Percentiles rank a stretch among this genome's conserved stretches.
phyloP scores from a whole-genome alignment of 2,329 filamentous ascomycete species.

The Aspergillus tanneri region DNA sequence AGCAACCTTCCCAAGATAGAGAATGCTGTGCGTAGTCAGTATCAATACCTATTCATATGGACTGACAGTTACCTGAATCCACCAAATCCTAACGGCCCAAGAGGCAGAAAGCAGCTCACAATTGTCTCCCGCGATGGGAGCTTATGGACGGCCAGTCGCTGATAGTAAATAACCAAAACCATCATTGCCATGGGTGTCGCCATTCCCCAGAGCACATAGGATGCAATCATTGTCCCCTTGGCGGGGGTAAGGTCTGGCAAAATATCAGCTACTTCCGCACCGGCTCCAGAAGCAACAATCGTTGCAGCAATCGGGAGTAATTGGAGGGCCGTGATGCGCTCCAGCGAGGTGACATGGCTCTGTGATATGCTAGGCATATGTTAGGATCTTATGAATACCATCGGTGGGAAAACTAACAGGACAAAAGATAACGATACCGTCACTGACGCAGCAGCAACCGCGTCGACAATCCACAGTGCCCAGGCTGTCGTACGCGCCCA shows the following conservation, averaged over 20 bases:
- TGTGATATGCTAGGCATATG: constrained; percentile 36
- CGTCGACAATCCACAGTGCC: constrained; percentile 53
- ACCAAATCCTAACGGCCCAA: constrained; percentile 66
- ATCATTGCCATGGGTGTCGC: constrained; percentile 61
- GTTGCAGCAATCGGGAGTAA: constrained; percentile 66
- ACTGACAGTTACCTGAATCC: constrained; percentile 52
- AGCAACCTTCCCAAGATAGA: constrained; percentile 50
- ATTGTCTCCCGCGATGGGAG: constrained; percentile 66
- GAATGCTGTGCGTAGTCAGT: constrained; percentile 39
- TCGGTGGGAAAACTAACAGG: constrained; percentile 44
- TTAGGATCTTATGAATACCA: constrained; percentile 23
- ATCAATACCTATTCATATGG: constrained; percentile 16
- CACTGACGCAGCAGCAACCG: constrained; percentile 44
- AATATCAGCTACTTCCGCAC: constrained; percentile 62
- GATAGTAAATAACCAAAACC: constrained; percentile 67
- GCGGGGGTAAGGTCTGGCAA: constrained; percentile 57
- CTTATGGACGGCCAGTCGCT: constrained; percentile 65
- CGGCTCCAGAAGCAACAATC: constrained; percentile 64
- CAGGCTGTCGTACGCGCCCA: constrained; percentile 51
- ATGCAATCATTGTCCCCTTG: constrained; percentile 61
- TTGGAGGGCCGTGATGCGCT: constrained; percentile 63
- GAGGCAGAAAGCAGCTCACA: constrained; percentile 65
- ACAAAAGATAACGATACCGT: constrained; percentile 54
- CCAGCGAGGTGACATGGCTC: constrained; percentile 40
- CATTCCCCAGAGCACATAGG: constrained; percentile 68